Percentiles rank a stretch among this genome's conserved stretches.
Evolutionary conservation across 768 basidiomycete species (phyloP).

Genomic region (Auricularia sp.): DNA sequence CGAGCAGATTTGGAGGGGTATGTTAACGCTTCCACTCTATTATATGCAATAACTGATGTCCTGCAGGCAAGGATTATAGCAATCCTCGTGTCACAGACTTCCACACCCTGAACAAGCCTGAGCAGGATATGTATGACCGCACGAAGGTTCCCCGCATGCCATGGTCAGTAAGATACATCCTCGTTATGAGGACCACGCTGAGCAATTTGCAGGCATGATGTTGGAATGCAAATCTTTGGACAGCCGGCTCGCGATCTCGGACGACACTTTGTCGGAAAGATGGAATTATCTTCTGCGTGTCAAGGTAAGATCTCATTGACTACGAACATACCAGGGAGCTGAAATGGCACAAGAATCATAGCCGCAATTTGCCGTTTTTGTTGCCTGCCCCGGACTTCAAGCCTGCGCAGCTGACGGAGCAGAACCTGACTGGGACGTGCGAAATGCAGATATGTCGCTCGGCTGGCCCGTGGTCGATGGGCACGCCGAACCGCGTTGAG

Average conservation of each 20-base stretch:
- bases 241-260: slow-evolving; percentile 92
- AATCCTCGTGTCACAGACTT: slow-evolving; percentile 86
- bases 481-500: slow-evolving; percentile 74
- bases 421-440: slow-evolving; percentile 89
- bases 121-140: slow-evolving; percentile 93
- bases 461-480: slow-evolving; percentile 93
- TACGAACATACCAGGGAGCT: slow-evolving; percentile 1
- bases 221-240: slow-evolving; percentile 90
- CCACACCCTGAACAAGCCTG: slow-evolving; percentile 74
- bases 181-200: background rate
- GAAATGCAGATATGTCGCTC: slow-evolving; percentile 96
- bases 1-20: slow-evolving; percentile 80
- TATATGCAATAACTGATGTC: background rate
- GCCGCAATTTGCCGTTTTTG: slow-evolving; percentile 85
- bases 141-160: slow-evolving; percentile 88
- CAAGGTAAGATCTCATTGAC: slow-evolving; percentile 44
- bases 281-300: slow-evolving; percentile 93
- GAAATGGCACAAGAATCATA: slow-evolving; percentile 58
- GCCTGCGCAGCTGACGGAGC: slow-evolving; percentile 59
- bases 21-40: slow-evolving; percentile 5
- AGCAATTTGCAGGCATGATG: slow-evolving; percentile 69
- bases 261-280: slow-evolving; percentile 87
- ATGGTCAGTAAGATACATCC: slow-evolving; percentile 45
- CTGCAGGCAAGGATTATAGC: slow-evolving; percentile 83
- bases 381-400: slow-evolving; percentile 90